Percentiles rank a stretch among this genome's conserved stretches.
phyloP scores from a whole-genome alignment of 2,329 filamentous ascomycete species.

The Pestalotiopsis sp. region DNA sequence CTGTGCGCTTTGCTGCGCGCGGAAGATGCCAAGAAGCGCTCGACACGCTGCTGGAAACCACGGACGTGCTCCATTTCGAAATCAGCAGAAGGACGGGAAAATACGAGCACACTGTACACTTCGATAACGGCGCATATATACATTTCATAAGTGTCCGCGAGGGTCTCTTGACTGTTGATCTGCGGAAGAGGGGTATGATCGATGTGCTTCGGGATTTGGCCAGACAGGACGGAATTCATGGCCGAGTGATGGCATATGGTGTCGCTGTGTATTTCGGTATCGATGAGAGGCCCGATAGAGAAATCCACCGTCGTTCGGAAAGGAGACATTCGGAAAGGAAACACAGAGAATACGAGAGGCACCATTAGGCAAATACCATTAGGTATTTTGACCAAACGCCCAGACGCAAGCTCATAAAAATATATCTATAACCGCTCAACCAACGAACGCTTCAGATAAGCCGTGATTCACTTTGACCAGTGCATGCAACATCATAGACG shows the following conservation, averaged over 20 bases:
- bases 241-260: background rate
- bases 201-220: conserved; percentile 2
- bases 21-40: background rate
- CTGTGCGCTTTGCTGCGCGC: background rate
- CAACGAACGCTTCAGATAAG: too few species aligned
- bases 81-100: background rate
- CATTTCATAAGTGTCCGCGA: background rate
- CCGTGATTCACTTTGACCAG: too few species aligned
- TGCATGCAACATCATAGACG: too few species aligned
- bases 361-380: too few species aligned
- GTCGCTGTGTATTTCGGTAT: background rate
- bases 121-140: background rate
- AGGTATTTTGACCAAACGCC: too few species aligned
- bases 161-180: background rate
- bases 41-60: background rate
- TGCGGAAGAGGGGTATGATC: background rate
- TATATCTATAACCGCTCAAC: too few species aligned
- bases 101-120: background rate
- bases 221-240: background rate
- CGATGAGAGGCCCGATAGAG: background rate
- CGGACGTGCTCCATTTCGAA: background rate
- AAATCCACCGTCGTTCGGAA: background rate
- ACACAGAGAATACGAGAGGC: background rate
- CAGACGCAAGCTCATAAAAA: too few species aligned
- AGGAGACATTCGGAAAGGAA: background rate